Evolutionary conservation across 139 green algal species (phyloP), one percentile per base, ranked within the genome.

Genomic region (Chlorella vulgaris): DNA sequence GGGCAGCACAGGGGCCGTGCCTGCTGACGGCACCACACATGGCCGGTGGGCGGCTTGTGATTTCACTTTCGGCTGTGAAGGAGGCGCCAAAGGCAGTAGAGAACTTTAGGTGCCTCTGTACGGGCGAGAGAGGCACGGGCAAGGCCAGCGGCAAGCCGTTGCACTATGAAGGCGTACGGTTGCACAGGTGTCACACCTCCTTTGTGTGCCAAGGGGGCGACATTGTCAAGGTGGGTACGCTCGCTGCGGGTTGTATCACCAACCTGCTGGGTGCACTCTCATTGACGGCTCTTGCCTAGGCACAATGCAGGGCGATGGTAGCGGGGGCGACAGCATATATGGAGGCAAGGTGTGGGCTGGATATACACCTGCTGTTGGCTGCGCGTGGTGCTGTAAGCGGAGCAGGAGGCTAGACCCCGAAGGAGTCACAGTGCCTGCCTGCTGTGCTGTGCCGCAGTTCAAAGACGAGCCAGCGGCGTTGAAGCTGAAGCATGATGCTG

Each of bases 181-280:
- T 98, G 85, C 92, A 96, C 79, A 88, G 94, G 29, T 91, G 96
- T 29, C 89, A 94, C 4, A 89, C 87, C 28, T 88, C 87, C 40
- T 96, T 96, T 79, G 88, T 91, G 63, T 90, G 83, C 29, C 94
- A 98, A 62, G 93, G 92, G 2, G 94, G 93, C 0, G 93, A 98
- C 74, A 84, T 96, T 29, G 91, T 95, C 0, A 87, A 84, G 74
- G 74, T 60, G 58, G 21, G 51, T 18, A 1, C 39, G 40, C 47
- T 15, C 15, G 47, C 47, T 58, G 47, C 15, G 10, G 15, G 15
- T 58, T 15, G 47, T 58, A 58, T 10, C 47, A 58, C 47, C 10
- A 58, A 15, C 47, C 66, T 8, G 7, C 3, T 61, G 4, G n/a
- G n/a, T 10, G 53, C 66, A 55, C 24, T 24, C 35, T 71, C 21